Evolutionary conservation across 106 monocot species (phyloP).

Genomic region (Allium cepa): DNA sequence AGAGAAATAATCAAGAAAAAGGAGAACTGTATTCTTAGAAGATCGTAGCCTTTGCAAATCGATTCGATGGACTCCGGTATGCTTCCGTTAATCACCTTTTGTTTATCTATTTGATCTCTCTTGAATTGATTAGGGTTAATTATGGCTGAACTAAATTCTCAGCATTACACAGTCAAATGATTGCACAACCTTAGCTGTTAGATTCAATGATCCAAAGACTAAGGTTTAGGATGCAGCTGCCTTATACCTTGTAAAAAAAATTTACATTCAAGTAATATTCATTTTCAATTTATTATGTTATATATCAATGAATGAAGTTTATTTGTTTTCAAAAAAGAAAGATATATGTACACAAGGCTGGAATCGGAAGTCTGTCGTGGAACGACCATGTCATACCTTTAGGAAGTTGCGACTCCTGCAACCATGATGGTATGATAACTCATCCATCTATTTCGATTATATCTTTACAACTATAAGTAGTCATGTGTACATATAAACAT

Average conservation of each 20-base stretch:
- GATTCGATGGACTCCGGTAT: no score
- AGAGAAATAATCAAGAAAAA: no score
- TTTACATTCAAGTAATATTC: neutral
- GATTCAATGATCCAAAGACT: slow-evolving; percentile 22
- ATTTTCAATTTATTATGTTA: neutral
- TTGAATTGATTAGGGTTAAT: no score
- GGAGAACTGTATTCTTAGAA: no score
- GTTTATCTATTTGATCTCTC: no score
- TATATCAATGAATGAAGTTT: no score
- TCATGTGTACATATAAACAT: no score
- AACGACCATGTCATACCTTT: slow-evolving; percentile 37
- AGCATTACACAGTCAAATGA: slow-evolving; percentile 32
- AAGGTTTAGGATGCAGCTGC: slow-evolving; percentile 41
- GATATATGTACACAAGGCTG: slow-evolving; percentile 18
- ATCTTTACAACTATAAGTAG: neutral
- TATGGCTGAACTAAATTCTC: no score
- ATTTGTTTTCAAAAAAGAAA: slow-evolving; percentile 11
- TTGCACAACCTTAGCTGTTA: slow-evolving; percentile 22
- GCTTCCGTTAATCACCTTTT: no score
- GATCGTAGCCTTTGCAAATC: no score
- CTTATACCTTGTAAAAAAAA: slow-evolving; percentile 11
- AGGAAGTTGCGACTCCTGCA: slow-evolving; percentile 32
- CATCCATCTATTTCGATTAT: neutral
- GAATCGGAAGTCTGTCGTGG: slow-evolving; percentile 50
- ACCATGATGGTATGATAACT: slow-evolving; percentile 38